Evolutionary conservation across 352 stramenopile species (phyloP), one percentile per base, ranked within the genome.

Genomic region (Globisporangium iwayamae): DNA sequence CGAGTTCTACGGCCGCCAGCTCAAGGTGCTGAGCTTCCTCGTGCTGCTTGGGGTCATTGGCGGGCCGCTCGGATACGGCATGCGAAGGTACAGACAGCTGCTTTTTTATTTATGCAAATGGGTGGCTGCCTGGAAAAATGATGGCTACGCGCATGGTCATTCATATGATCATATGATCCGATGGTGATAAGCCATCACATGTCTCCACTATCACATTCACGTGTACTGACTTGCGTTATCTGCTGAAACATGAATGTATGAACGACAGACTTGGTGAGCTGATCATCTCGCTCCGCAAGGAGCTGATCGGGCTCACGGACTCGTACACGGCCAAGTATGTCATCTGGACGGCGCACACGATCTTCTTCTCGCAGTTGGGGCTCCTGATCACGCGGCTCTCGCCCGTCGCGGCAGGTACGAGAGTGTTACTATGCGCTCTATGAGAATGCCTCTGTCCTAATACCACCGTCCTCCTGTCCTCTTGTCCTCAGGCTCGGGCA

Each of bases 11-110:
- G 60, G 71, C 39, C 75, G 80, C 8, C 85, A 94, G 54, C 25
- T 85, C 56, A 91, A 89, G 54, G 82, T 85, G 16, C 68, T 92
- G 22, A 78, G 70, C 58, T 96, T 96, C 63, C 72, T 96, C 51
- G 62, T 94, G 18, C 72, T 96, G 18, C 70, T 96, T 20, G 87
- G 87, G 13, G 76, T 94, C 46, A 91, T 96, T 53, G 83, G 83
- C 46, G 87, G 85, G 20, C 83, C 84, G 11, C 67, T 96, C 58
- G 87, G 83, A 62, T 94, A 89, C 59, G 71, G 75, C 55, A 90
- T 94, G 63, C 81, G 81, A 46, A 63, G 57, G 64, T 70, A 54
- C 48, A 20, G 36, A 22, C 10, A 13, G 46, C n/a, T 30, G 46
- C n/a, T 51, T 30, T 52, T 52, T 25, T 16, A 7, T 52, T 30